phyloP scores from a whole-genome alignment of 352 stramenopile species.

The Phytophthora tentaculata region DNA sequence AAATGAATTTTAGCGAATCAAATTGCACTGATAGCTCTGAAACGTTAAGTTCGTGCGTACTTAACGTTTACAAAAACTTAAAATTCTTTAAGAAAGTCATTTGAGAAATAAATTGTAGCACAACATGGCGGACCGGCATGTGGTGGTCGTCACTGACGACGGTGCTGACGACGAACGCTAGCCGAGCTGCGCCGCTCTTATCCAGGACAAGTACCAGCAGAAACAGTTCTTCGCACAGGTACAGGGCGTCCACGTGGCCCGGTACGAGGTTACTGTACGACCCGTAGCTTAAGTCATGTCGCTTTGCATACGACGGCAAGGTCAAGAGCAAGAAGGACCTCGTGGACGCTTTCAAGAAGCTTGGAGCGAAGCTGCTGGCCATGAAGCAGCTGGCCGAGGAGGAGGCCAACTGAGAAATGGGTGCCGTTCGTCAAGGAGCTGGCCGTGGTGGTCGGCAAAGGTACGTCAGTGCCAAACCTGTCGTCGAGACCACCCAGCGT shows the following conservation, averaged over 20 bases:
- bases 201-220: conserved; percentile 98
- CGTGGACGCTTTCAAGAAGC: conserved; percentile 79
- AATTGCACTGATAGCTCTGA: too few species aligned
- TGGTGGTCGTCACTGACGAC: too few species aligned
- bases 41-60: too few species aligned
- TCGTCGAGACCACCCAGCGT: conserved; percentile 97
- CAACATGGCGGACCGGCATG: too few species aligned
- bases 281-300: conserved; percentile 97
- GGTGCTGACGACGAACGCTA: too few species aligned
- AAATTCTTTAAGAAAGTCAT: too few species aligned
- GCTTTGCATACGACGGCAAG: conserved; percentile 96
- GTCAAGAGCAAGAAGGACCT: conserved; percentile 86
- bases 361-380: conserved; percentile 44
- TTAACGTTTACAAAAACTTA: too few species aligned
- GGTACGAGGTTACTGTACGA: conserved; percentile 72
- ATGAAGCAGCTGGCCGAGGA: conserved; percentile 28
- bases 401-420: conserved; percentile 91
- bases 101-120: too few species aligned
- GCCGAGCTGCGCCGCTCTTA: conserved; percentile 62
- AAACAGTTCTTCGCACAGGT: conserved; percentile 89
- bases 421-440: conserved; percentile 97
- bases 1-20: too few species aligned
- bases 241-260: conserved; percentile 56
- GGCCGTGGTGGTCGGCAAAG: conserved; percentile 97
- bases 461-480: conserved; percentile 91